A percentile compares a stretch with the other conserved stretches of the same genome.
phyloP scores from a whole-genome alignment of 169 alveolate species.

The Babesia divergens region DNA sequence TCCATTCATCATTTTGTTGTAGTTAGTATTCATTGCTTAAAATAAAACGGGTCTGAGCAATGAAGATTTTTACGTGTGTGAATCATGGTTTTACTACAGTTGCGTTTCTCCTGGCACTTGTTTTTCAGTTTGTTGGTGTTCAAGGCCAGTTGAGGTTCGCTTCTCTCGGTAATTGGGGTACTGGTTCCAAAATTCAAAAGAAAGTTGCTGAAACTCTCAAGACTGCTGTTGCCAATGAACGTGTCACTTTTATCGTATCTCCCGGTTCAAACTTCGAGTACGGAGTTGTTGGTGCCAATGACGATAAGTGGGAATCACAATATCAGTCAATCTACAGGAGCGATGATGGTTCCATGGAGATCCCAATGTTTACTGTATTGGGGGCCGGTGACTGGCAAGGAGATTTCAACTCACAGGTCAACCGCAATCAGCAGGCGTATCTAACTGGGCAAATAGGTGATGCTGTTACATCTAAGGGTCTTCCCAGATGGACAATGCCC shows the following conservation, averaged over 20 bases:
- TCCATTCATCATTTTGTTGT: neutral
- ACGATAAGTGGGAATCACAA: conserved; percentile 72
- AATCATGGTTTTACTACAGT: neutral
- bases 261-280: conserved; percentile 84
- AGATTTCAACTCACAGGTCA: conserved; percentile 75
- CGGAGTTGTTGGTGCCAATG: conserved; percentile 78
- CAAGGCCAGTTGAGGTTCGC: conserved; percentile 78
- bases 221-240: conserved; percentile 70
- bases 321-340: conserved; percentile 79
- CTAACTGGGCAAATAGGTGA: conserved; percentile 54
- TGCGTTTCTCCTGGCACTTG: conserved; percentile 1
- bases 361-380: conserved; percentile 83
- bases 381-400: conserved; percentile 86
- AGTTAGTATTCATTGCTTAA: neutral
- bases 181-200: conserved; percentile 70
- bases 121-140: conserved; percentile 23
- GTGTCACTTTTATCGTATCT: conserved; percentile 78
- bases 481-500: conserved; percentile 88
- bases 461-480: conserved; percentile 40
- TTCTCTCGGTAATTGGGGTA: conserved; percentile 85
- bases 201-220: conserved; percentile 78
- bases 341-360: conserved; percentile 75
- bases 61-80: neutral
- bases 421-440: conserved; percentile 73
- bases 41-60: neutral